phyloP scores from a whole-genome alignment of 192 early-diverging fungal genomes.

The Kappamyces sp. region DNA sequence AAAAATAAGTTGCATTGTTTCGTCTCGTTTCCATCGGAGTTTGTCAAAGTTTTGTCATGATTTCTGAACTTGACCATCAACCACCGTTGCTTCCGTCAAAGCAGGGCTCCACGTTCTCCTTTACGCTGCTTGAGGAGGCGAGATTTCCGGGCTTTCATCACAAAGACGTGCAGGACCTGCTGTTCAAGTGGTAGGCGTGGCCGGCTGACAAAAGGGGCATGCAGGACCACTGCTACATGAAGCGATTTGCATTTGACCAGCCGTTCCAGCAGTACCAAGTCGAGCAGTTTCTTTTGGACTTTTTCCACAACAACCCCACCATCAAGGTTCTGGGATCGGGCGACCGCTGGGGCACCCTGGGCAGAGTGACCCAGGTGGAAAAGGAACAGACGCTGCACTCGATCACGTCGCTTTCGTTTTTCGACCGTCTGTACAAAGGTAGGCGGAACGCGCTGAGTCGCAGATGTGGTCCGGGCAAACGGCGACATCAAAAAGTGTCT shows the following conservation, averaged over 20 bases:
- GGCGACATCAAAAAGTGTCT: constrained; percentile 46
- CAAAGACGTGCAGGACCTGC: constrained; percentile 32
- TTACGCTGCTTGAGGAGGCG: constrained; percentile 22
- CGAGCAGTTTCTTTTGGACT: constrained; percentile 35
- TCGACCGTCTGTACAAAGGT: constrained; percentile 30
- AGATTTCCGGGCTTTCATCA: constrained; percentile 28
- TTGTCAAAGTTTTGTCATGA: background rate
- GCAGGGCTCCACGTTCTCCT: constrained; percentile 18
- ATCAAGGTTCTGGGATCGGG: constrained; percentile 31
- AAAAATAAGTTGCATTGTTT: constrained; percentile 10
- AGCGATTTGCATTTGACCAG: constrained; percentile 37
- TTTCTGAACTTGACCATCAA: background rate
- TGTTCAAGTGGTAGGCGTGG: constrained; percentile 40
- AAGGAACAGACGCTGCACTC: constrained; percentile 29
- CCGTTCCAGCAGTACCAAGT: constrained; percentile 28
- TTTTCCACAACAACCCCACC: constrained; percentile 39
- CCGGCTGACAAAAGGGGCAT: constrained; percentile 33
- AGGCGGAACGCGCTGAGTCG: constrained; percentile 2
- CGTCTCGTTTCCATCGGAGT: background rate
- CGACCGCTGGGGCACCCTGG: constrained; percentile 40
- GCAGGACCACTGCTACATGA: constrained; percentile 35
- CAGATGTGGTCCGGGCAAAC: constrained; percentile 30
- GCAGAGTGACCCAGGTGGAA: constrained; percentile 30
- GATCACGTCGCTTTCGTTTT: constrained; percentile 37
- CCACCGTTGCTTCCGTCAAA: background rate